A percentile compares a stretch with the other conserved stretches of the same genome.
phyloP scores from a whole-genome alignment of 1,284 basidiomycete genomes.

The Trametes polyzona region DNA sequence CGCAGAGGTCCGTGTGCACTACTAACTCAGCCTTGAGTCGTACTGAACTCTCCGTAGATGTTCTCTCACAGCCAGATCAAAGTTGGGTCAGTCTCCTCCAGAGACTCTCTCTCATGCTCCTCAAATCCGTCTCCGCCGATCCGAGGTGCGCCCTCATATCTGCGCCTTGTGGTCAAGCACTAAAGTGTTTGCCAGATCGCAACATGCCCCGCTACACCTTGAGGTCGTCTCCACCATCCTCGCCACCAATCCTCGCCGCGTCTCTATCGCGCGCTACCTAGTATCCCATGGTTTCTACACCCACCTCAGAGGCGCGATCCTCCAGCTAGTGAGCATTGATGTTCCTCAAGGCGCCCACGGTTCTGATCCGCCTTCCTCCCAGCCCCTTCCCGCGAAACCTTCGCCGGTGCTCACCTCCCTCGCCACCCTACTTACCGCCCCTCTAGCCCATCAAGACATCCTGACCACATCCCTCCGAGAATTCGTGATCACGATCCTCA shows the following conservation, averaged over 20 bases:
- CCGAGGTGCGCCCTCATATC: constrained; percentile 47
- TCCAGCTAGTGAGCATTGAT: constrained; percentile 31
- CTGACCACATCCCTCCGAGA: constrained; percentile 33
- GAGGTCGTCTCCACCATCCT: constrained; percentile 44
- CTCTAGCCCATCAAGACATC: constrained; percentile 40
- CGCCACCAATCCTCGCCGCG: constrained; percentile 30
- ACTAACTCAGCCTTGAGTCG: not conserved
- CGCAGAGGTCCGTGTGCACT: constrained; percentile 43
- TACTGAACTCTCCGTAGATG: constrained; percentile 36
- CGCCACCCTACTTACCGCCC: constrained; percentile 44
- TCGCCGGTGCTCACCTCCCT: constrained; percentile 47
- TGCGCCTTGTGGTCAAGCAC: not conserved
- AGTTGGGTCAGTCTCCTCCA: constrained; percentile 65
- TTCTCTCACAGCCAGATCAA: constrained; percentile 46
- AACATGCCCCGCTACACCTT: constrained; percentile 43
- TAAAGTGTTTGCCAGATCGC: constrained; percentile 38
- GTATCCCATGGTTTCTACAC: constrained; percentile 47
- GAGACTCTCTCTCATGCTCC: constrained; percentile 50
- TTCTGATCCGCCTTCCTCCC: not conserved
- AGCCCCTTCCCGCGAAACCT: constrained; percentile 46
- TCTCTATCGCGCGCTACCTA: constrained; percentile 45
- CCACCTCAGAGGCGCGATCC: constrained; percentile 37
- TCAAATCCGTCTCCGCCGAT: constrained; percentile 51
- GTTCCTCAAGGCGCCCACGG: not conserved
- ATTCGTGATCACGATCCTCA: constrained; percentile 55